phyloP scores from a whole-genome alignment of 257 asterid species.

The Asclepias syriaca region DNA sequence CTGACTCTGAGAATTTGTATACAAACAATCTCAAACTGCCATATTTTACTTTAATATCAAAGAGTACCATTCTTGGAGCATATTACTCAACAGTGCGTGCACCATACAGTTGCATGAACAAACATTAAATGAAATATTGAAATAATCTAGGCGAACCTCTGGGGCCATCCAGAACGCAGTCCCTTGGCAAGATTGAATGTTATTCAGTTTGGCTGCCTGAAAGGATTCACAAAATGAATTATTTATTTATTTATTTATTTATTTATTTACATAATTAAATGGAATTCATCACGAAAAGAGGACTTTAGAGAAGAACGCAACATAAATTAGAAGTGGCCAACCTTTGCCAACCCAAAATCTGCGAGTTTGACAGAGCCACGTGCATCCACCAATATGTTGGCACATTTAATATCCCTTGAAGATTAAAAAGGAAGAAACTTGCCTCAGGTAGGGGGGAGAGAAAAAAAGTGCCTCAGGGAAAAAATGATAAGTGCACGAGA shows the following conservation, averaged over 20 bases:
- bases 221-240: constrained; percentile 12
- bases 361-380: constrained; percentile 93
- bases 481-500: neutral
- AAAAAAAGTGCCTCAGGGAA: neutral
- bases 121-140: neutral
- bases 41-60: neutral
- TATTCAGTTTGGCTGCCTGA: constrained; percentile 80
- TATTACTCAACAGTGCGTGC: neutral
- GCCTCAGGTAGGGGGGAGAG: neutral
- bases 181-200: constrained; percentile 88
- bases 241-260: too few relatives aligned
- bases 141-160: constrained; percentile 53
- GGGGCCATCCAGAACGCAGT: constrained; percentile 99
- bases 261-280: neutral
- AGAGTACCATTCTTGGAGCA: neutral
- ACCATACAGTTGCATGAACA: neutral
- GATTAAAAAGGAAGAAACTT: constrained; percentile 20
- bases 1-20: neutral
- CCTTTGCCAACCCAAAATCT: constrained; percentile 99
- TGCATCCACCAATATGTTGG: constrained; percentile 85
- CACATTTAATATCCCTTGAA: constrained; percentile 89
- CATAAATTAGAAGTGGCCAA: constrained; percentile 14
- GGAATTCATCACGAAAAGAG: constrained; percentile 8
- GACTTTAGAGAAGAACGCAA: neutral
- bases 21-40: neutral